Conservation (phyloP, 257 asterid genomes). For the Vinca minor region DNA sequence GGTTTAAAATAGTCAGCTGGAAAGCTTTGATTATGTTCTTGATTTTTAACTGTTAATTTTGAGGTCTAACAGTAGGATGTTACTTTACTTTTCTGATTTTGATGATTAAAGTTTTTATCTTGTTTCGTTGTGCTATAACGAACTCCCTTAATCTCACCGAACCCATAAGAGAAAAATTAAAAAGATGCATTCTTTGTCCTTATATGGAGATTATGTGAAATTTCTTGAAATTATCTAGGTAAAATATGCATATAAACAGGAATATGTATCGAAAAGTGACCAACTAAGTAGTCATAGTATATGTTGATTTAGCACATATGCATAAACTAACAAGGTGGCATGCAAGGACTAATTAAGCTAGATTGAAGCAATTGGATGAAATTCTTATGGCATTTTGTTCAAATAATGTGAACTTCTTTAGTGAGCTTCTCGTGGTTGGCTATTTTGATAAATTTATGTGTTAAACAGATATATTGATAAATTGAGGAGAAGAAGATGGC, state of each 20-base stretch:
- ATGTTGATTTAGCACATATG: not conserved
- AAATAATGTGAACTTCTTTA: not conserved
- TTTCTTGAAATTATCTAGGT: not conserved
- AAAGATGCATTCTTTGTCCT: not conserved
- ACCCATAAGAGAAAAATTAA: too few relatives aligned
- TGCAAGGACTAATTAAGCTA: not conserved
- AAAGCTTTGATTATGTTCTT: not conserved
- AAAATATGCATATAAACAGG: not conserved
- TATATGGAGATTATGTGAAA: not conserved
- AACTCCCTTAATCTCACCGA: not conserved
- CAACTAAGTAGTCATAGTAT: not conserved
- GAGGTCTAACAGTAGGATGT: not conserved
- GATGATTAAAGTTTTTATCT: not conserved
- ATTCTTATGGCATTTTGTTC: not conserved
- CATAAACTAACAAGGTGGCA: not conserved
- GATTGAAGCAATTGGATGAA: not conserved
- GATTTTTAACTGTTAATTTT: not conserved
- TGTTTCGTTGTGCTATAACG: not conserved
- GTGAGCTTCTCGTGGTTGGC: not conserved
- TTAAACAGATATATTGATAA: conserved; percentile 6
- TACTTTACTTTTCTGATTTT: not conserved
- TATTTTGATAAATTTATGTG: not conserved
- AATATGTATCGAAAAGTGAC: not conserved
- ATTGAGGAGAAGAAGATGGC: conserved; percentile 20
- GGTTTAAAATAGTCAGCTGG: not conserved